Base-by-base conservation (phyloP, 2,329 filamentous ascomycete species). In the Alternaria sp. region DNA sequence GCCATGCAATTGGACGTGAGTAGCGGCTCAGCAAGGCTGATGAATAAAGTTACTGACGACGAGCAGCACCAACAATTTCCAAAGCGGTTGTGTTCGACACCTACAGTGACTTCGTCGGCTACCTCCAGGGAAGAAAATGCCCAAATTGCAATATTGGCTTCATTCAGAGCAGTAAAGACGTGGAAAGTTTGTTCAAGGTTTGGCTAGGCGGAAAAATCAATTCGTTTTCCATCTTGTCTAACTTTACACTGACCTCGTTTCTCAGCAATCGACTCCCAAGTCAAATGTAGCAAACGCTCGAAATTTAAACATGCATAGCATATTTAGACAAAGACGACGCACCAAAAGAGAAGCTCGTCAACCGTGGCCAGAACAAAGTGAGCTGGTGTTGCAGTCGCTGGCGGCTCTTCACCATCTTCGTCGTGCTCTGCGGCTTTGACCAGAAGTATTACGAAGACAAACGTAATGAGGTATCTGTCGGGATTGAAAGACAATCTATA, bases 351-450 rank as follows among this genome's bases (percentile, higher is more conserved):
- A 44, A 34, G 26, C 29, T 33, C 11, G 23, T 46, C 56, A 45
- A 33, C 57, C 2, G 52, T 42, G 10, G 21, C 24, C 7, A 46
- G 1, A 51, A 11, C 40, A 55, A 50, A 23, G 37, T 68, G 8
- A 49, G 41, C 21, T 76, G 71, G 72, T 76, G 75, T 60, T 78
- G 76, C 52, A 69, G 71, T 29, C 50, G 63, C 2, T 72, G 71
- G 21, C 63, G 71, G 4, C 28, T 76, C 7, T 72, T 73, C 56
- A 50, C 70, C 24, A 70, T 77, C 28, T 79, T 73, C 74, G 61
- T 68, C 2, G 42, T 77, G 11, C 65, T 79, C 3, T 75, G 70
- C 48, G 71, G 71, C 11, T 73, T 72, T 46, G 77, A 79, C 51
- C 54, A 66, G 11, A 34, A 65, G 31, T 68, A 68, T 50, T 61